Base-by-base conservation (phyloP, 257 asterid species). In the Salvia hispanica region DNA sequence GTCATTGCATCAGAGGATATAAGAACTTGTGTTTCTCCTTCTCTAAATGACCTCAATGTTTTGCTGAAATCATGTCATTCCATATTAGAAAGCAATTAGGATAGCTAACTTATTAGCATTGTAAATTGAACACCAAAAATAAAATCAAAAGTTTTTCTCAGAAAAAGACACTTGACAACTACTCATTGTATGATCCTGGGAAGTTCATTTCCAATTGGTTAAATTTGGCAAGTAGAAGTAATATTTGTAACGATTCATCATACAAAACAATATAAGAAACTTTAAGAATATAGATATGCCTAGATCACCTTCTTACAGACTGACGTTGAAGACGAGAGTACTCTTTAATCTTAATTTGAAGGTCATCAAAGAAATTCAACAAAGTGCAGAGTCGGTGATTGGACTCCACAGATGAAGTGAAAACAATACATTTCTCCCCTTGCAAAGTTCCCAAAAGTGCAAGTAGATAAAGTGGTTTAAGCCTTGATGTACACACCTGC, bases 1-100 rank as follows among this genome's bases (percentile, higher is more conserved):
- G 96, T 81, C 92, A 89, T 87, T 54, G 91, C 92, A 79, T 92
- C 96, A 57, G 98, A 89, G 14, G 96, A 87, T 64, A 92, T 81
- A 42, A 92, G 92, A 36, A 92, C 95, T 73, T 84, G 82, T 31
- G 79, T 73, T 71, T 84, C 74, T 74, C 98, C 98, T 5, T 80
- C 75, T 50, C 95, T 84, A 71, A 89, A 92, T 68, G 91, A 88
- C 78, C 74, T 89, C 75, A 92, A 60, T 18, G 92, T 87, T 79
- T 85, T 85, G 79, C 98, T 89, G 90, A 75, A 11, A 7, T 77
- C 15, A 67, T 21, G 64, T 40, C 56, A 39, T 13, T 40, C 42
- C 62, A 37, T n/a, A 47, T 66, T 14, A 73, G 57, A 39, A 46
- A 16, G 48, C 61, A 62, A 36, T 13, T 37, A 54, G 45, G 46